Conservation (phyloP, 2,329 filamentous ascomycete species). For the Massarina eburnea region DNA sequence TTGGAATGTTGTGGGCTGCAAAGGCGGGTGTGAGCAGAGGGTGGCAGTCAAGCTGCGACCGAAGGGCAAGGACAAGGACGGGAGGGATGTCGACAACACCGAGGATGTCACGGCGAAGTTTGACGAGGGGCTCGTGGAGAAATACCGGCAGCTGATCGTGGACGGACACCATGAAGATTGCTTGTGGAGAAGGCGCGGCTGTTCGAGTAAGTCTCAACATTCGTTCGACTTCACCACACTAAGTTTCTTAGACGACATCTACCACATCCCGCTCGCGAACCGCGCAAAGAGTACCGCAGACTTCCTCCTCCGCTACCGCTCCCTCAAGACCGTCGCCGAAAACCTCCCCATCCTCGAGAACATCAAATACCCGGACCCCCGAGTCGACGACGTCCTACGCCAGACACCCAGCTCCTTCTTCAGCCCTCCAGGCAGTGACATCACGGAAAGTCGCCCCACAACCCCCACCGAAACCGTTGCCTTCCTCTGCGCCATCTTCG, state of each 20-base stretch:
- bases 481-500: slow-evolving; percentile 46
- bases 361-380: slow-evolving; percentile 35
- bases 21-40: slow-evolving; percentile 78
- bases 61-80: slow-evolving; percentile 53
- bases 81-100: slow-evolving; percentile 53
- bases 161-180: slow-evolving; percentile 78
- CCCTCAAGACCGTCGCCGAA: slow-evolving; percentile 36
- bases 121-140: slow-evolving; percentile 69
- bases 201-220: slow-evolving; percentile 64
- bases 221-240: neutral
- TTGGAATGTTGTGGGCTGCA: slow-evolving; percentile 77
- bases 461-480: slow-evolving; percentile 25
- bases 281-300: slow-evolving; percentile 41
- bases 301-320: slow-evolving; percentile 44
- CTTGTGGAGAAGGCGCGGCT: slow-evolving; percentile 84
- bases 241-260: slow-evolving; percentile 58
- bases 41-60: slow-evolving; percentile 72
- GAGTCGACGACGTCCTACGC: slow-evolving; percentile 26
- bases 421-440: slow-evolving; percentile 14
- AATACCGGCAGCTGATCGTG: slow-evolving; percentile 73
- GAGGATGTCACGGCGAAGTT: slow-evolving; percentile 50
- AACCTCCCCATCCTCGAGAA: slow-evolving; percentile 38
- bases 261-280: slow-evolving; percentile 55
- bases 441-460: slow-evolving; percentile 16
- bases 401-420: slow-evolving; percentile 29